A percentile compares a stretch with the other conserved stretches of the same genome.
Evolutionary conservation across 129 eudicot genomes (phyloP).

Genomic region (Pulicaria dysenterica): DNA sequence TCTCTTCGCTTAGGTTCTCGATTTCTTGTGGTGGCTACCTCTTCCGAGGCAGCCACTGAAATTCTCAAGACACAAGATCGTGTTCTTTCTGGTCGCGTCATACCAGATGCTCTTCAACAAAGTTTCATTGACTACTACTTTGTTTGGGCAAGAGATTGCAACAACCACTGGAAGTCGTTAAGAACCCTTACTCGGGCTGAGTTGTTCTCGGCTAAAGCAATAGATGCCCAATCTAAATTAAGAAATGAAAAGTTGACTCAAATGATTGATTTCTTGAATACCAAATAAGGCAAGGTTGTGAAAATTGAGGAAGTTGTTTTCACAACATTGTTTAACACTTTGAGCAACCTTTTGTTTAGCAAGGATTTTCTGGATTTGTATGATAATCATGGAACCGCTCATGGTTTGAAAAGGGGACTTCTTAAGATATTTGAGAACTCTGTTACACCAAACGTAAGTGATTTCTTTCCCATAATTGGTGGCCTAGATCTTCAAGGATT

Average conservation of each 20-base stretch:
- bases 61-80: constrained; percentile 43
- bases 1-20: constrained; percentile 39
- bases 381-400: constrained; percentile 19
- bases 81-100: constrained; percentile 24
- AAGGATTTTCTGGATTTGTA: constrained; percentile 27
- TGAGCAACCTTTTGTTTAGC: constrained; percentile 24
- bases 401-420: constrained; percentile 13
- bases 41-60: constrained; percentile 34
- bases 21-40: constrained; percentile 36
- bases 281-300: constrained; percentile 29
- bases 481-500: constrained; percentile 31
- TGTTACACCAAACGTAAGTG: constrained; percentile 18
- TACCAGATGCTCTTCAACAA: constrained; percentile 22
- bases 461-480: constrained; percentile 17
- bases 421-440: constrained; percentile 12
- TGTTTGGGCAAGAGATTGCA: constrained; percentile 31
- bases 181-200: constrained; percentile 28
- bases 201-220: constrained; percentile 35
- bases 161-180: constrained; percentile 27
- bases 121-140: constrained; percentile 7
- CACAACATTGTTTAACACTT: constrained; percentile 30
- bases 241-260: constrained; percentile 22
- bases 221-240: constrained; percentile 25
- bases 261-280: constrained; percentile 28
- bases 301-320: constrained; percentile 36